Base-by-base conservation (phyloP, 1,284 basidiomycete species). In the Cutaneotrichosporon daszewskae region DNA sequence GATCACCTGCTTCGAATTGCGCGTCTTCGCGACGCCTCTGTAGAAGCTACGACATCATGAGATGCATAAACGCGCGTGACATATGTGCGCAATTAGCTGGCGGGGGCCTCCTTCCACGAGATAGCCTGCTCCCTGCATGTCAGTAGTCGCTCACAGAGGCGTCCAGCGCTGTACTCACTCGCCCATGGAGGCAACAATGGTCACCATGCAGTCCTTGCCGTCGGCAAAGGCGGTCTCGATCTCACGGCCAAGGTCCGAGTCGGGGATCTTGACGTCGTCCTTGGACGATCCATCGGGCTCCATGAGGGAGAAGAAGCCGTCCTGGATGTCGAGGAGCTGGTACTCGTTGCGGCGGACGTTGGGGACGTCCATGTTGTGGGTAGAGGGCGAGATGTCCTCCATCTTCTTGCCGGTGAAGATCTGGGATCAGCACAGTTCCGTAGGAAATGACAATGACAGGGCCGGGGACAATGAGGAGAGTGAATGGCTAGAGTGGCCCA, bases 301-400 rank as follows among this genome's bases (percentile, higher is more conserved):
- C 87, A 98, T 87, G 68, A 98, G 81, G 81, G 92, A 96, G 66
- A 98, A 84, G 82, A 85, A 96, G 58, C 83, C 69, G 46, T 91
- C 88, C 57, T 87, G 84, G 57, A 90, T 79, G 77, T 90, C 84
- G 68, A 87, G 86, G 66, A 98, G 84, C 72, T 86, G 81, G 79
- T 83, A 97, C 82, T 98, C 95, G 53, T 77, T 80, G 72, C 94
- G 87, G 46, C 47, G 59, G 69, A 98, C 92, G 77, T 96, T 86
- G 72, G 94, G 94, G 65, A 97, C 94, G 67, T 96, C 91, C 88
- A 97, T 70, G 66, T 70, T 70, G 62, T 71, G 66, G 60, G 69
- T 71, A 51, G 95, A 98, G 68, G 94, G 94, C 62, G 77, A 94
- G 73, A 97, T 92, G 81, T 97, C 94, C 81, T 98, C 94, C 73